Percentiles rank a stretch among this genome's conserved stretches.
These are phyloP conservation scores for Hypoxylon subgilvum DNA, from an alignment of 495 filamentous ascomycete genomes.

Conservation along the genomic window DNA sequence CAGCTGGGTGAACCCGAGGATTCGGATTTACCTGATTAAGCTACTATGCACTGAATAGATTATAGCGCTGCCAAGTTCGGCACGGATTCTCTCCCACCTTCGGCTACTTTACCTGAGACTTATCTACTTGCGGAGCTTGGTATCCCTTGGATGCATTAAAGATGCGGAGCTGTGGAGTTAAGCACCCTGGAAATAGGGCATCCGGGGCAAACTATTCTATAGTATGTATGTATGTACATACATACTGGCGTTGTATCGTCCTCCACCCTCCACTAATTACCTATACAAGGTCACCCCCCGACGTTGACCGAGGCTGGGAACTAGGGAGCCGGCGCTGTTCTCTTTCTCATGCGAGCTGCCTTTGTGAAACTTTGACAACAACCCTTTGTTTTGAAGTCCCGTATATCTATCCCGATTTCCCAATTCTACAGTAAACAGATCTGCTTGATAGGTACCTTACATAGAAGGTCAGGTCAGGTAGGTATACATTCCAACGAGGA, in stretches of 20 bases:
- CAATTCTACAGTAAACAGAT: neutral
- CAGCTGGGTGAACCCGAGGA: too few relatives aligned
- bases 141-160: neutral
- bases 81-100: slow-evolving; percentile 12
- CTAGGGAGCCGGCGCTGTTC: too few relatives aligned
- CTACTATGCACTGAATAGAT: too few relatives aligned
- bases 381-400: slow-evolving; percentile 7
- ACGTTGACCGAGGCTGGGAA: slow-evolving; percentile 17
- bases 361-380: slow-evolving; percentile 12
- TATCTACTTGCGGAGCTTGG: neutral
- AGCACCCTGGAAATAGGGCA: neutral
- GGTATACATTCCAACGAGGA: slow-evolving; percentile 2
- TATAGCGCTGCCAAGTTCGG: slow-evolving; percentile 1
- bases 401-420: slow-evolving; percentile 7
- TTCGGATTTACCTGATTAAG: neutral
- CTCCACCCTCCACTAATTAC: too few relatives aligned
- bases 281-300: slow-evolving; percentile 12
- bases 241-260: too few relatives aligned
- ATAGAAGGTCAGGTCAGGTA: too few relatives aligned
- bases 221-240: neutral
- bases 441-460: neutral
- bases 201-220: neutral
- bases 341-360: slow-evolving; percentile 24
- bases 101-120: neutral
- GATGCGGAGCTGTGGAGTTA: slow-evolving; percentile 3